Evolutionary conservation across 768 basidiomycete species (phyloP).

Genomic region (Amanita rubescens): DNA sequence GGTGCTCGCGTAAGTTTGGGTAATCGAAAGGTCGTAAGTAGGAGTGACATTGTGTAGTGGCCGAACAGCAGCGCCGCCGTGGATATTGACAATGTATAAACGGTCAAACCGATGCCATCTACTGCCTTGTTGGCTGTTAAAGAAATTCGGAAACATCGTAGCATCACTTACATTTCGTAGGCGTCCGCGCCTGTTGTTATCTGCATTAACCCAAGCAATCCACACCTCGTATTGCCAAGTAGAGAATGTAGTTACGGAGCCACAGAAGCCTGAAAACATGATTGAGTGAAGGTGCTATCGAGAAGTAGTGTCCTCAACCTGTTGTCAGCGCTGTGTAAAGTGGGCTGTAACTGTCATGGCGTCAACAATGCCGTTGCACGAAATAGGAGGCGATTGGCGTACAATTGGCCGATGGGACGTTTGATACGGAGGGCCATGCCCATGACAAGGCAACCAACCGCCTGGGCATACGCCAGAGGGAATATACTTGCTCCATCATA

Average conservation of each 20-base stretch:
- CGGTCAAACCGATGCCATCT: conserved; percentile 75
- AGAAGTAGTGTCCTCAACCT: conserved; percentile 31
- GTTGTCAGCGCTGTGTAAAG: conserved; percentile 85
- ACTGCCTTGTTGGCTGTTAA: conserved; percentile 49
- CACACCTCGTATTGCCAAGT: conserved; percentile 91
- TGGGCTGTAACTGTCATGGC: conserved; percentile 64
- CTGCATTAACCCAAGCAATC: conserved; percentile 70
- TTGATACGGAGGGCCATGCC: conserved; percentile 69
- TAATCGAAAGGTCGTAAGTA: conserved; percentile 33
- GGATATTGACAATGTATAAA: conserved; percentile 73
- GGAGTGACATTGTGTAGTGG: conserved; percentile 42
- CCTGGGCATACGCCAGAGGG: conserved; percentile 79
- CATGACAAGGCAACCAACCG: conserved; percentile 87
- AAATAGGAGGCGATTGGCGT: conserved; percentile 25
- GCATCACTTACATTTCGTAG: background rate
- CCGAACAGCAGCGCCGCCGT: conserved; percentile 78
- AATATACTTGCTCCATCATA: conserved; percentile 78
- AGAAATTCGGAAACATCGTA: background rate
- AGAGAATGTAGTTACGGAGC: conserved; percentile 94
- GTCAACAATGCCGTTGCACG: background rate
- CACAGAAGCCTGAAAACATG: conserved; percentile 77
- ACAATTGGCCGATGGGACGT: conserved; percentile 71
- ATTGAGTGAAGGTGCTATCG: background rate
- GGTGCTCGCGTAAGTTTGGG: conserved; percentile 20
- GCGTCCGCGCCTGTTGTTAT: background rate